Percentiles rank a stretch among this genome's conserved stretches.
Conservation (phyloP, 169 alveolate species). For the Perkinsus marinus region DNA sequence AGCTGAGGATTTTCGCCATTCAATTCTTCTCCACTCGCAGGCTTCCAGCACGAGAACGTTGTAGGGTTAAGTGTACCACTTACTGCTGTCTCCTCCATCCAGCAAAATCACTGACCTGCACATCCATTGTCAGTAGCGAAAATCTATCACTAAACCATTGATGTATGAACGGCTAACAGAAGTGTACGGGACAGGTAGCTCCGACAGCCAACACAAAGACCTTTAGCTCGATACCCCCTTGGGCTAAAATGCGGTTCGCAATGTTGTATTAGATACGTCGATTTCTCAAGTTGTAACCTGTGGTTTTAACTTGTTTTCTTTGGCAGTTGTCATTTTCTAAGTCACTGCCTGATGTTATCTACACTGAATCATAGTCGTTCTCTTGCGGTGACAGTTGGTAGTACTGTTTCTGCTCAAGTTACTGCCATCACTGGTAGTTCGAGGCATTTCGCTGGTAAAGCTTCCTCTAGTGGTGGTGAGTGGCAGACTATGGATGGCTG, state of each 20-base stretch:
- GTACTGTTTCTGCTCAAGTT: background rate
- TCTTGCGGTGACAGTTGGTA: background rate
- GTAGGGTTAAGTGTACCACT: too few species aligned
- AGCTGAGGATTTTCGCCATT: too few species aligned
- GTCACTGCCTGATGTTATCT: background rate
- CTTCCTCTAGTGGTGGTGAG: background rate
- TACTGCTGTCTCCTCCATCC: too few species aligned
- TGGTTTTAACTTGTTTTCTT: too few species aligned
- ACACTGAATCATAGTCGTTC: background rate
- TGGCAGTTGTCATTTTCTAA: background rate
- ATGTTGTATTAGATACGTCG: too few species aligned
- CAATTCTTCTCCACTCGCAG: too few species aligned
- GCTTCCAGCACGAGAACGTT: too few species aligned
- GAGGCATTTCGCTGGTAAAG: background rate
- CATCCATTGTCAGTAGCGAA: too few species aligned
- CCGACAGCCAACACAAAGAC: background rate
- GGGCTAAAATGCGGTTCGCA: too few species aligned
- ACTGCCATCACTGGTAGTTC: background rate
- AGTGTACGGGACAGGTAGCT: background rate
- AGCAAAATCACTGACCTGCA: too few species aligned
- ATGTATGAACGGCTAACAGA: background rate
- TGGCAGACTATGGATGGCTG: conserved; percentile 17
- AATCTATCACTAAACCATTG: too few species aligned
- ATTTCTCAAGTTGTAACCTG: too few species aligned
- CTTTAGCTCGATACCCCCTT: background rate